Base-by-base conservation (phyloP, 1,284 basidiomycete species). In the Pseudozyma thailandica region DNA sequence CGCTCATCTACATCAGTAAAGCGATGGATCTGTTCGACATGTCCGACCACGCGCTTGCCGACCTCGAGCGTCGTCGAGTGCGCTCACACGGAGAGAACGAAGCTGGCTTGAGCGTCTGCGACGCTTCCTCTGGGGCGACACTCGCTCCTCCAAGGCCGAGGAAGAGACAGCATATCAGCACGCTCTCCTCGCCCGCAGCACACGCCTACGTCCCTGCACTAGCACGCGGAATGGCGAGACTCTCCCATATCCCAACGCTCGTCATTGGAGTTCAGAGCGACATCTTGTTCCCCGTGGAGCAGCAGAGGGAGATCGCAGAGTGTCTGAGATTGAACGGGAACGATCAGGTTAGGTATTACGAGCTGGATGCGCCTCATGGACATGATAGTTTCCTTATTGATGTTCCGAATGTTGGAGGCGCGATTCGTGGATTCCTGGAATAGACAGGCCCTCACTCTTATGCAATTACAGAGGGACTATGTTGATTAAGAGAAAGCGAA, bases 1-100 rank as follows among this genome's bases (percentile, higher is more conserved):
- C 93, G 3, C 90, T 98, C 83, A 94, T 99, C 78, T 99, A 98
- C 86, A 80, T 80, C 69, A 93, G 91, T 20, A 99, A 98, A 85
- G 95, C 96, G 18, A 99, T 99, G 95, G 95, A 98, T 84, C 87
- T 98, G 2, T 99, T 99, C 83, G 95, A 98, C 85, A 91, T 99
- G 89, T 93, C 93, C 0, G 86, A 87, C 5, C 87, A 92, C 23
- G 88, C 93, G 5, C 87, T 98, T 4, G 84, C 87, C 37, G 88
- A 89, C 38, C 87, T 98, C 20, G 75, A 74, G 23, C 74, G 68
- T 6, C 73, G 82, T 23, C 63, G 75, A 2, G 47, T 50, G 1
- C 33, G 45, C 3, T 53, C 63, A 0, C 76, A 78, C 31, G 84
- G 82, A 5, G 9, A 16, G 0, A 10, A 13, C 6, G 30, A 50